phyloP scores from a whole-genome alignment of 129 eudicot species.

The Tanacetum coccineum region DNA sequence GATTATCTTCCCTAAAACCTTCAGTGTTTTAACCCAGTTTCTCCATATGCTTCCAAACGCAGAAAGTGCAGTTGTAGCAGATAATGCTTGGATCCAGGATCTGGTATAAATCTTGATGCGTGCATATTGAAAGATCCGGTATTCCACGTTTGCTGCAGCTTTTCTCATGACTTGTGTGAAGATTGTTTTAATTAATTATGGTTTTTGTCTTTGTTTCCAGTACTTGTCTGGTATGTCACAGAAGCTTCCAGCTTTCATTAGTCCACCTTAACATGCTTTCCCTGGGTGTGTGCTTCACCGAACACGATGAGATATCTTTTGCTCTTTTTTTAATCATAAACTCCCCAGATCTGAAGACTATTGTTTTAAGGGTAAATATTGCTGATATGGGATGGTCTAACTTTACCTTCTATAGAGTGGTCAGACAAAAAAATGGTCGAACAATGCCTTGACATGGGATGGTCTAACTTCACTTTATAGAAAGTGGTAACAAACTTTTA shows the following conservation, averaged over 20 bases:
- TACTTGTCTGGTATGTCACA: not conserved
- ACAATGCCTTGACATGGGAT: no score
- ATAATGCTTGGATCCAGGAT: no score
- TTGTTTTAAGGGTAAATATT: not conserved
- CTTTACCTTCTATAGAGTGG: no score
- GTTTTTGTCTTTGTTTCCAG: not conserved
- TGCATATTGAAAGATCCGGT: no score
- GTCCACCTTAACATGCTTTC: not conserved
- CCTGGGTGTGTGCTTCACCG: not conserved
- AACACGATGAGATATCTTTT: not conserved
- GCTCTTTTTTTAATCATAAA: not conserved
- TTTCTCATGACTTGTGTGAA: not conserved
- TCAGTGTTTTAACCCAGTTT: conserved; percentile 64
- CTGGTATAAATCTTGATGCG: no score
- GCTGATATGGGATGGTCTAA: not conserved
- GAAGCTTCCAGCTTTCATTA: not conserved
- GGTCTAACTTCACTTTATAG: no score
- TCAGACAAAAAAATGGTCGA: no score
- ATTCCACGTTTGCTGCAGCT: no score
- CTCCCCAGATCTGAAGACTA: no score
- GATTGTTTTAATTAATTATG: not conserved
- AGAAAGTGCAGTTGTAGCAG: no score
- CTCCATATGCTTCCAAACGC: conserved; percentile 37
- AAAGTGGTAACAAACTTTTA: no score
- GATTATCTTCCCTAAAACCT: conserved; percentile 78